Evolutionary conservation across 305 asterid genomes (phyloP).

Genomic region (Fraxinus sp.): DNA sequence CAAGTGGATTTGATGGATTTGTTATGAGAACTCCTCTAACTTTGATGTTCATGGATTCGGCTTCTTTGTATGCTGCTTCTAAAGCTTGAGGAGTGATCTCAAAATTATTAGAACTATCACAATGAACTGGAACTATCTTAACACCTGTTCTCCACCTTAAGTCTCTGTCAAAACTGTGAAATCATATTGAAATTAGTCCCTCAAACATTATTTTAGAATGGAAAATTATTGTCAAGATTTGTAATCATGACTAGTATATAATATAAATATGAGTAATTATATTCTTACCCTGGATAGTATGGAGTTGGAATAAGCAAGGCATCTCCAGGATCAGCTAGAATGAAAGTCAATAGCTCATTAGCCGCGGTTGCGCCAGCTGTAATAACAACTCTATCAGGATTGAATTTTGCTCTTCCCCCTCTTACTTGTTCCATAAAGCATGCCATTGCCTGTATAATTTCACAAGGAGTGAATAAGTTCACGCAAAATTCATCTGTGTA

Average conservation of each 20-base stretch:
- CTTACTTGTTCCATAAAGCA: slow-evolving; percentile 84
- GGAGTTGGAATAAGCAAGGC: slow-evolving; percentile 87
- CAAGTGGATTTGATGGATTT: slow-evolving; percentile 82
- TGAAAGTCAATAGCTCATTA: slow-evolving; percentile 78
- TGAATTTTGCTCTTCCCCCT: slow-evolving; percentile 72
- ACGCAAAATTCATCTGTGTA: neutral
- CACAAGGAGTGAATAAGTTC: neutral
- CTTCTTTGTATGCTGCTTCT: slow-evolving; percentile 56
- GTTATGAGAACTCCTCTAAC: slow-evolving; percentile 68
- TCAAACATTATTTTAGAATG: neutral
- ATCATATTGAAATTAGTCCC: neutral
- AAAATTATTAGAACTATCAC: slow-evolving; percentile 75
- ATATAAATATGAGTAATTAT: neutral
- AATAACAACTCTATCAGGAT: slow-evolving; percentile 73
- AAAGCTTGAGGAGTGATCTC: slow-evolving; percentile 55
- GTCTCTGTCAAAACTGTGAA: slow-evolving; percentile 76
- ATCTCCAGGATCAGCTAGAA: slow-evolving; percentile 79
- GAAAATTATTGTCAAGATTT: neutral
- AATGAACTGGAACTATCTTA: slow-evolving; percentile 62
- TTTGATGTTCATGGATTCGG: slow-evolving; percentile 39
- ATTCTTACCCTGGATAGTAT: slow-evolving; percentile 81
- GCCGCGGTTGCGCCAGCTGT: slow-evolving; percentile 98
- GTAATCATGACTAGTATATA: neutral
- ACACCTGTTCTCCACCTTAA: slow-evolving; percentile 93
- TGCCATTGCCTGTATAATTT: slow-evolving; percentile 70